A percentile compares a stretch with the other conserved stretches of the same genome.
Evolutionary conservation across 2,329 filamentous ascomycete genomes (phyloP).

Genomic region (Podosphaera fusca): DNA sequence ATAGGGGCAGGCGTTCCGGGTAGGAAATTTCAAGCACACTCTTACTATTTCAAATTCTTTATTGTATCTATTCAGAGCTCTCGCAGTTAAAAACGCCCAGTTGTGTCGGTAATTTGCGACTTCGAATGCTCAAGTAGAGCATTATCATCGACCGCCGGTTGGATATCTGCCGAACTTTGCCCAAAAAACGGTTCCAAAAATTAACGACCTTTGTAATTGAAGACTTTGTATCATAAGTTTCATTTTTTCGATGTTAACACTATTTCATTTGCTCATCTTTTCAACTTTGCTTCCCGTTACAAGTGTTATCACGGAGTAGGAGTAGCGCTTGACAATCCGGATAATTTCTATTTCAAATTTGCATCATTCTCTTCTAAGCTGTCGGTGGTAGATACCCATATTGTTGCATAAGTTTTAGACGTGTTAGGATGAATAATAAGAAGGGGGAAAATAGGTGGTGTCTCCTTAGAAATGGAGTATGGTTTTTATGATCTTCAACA

Average conservation of each 20-base stretch:
- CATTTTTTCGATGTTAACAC: background rate
- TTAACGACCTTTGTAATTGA: background rate
- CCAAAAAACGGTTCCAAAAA: background rate
- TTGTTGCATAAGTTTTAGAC: background rate
- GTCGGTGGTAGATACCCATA: background rate
- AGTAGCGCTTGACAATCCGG: background rate
- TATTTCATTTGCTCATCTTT: background rate
- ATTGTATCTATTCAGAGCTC: too few relatives aligned
- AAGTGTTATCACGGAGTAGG: background rate
- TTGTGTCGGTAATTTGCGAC: background rate
- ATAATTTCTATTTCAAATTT: background rate
- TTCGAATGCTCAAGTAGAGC: background rate
- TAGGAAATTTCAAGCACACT: background rate
- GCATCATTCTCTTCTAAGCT: background rate
- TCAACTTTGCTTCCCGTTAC: background rate
- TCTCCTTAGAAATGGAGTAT: too few relatives aligned
- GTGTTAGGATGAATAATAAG: background rate
- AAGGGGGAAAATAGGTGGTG: background rate
- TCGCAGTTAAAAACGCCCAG: background rate
- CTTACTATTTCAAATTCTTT: background rate
- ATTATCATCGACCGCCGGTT: too few relatives aligned
- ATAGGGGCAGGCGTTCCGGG: background rate
- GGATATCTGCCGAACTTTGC: background rate
- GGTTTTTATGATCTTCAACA: too few relatives aligned
- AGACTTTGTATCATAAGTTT: background rate